Evolutionary conservation across 306 rosid species (phyloP), one percentile per base, ranked within the genome.

Genomic region (Trifolium subterraneum): DNA sequence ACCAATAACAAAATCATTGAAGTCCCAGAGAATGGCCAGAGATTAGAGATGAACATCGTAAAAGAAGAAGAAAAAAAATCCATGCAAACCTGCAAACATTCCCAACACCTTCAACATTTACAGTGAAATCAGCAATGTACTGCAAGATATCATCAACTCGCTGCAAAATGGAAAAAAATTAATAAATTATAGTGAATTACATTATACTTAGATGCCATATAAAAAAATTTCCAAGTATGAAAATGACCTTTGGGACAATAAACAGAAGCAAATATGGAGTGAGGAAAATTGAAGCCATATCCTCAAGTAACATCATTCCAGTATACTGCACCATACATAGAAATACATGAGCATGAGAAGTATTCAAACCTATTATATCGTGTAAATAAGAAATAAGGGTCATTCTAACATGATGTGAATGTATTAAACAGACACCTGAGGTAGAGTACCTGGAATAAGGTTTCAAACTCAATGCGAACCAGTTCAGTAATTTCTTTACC

Each of bases 251-350:
- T 8, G 99, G 99, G 71, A 92, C 93, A 39, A 94, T 76, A 72
- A 83, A 87, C 76, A 94, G 25, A 64, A 94, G 99, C 50, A 94
- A 81, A 79, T 88, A 92, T 56, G 99, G 99, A 80, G 99, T 92
- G 74, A 92, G 92, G 75, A 94, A 92, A 85, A 94, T 94, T 36
- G 99, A 94, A 69, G 94, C 85, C 96, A 94, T 92, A 87, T 94
- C 99, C 88, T 94, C 99, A 64, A 94, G 93, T 77, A 94, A 80
- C 99, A 94, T 92, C 92, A 92, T 92, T 73, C 93, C 97, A 71
- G 95, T 81, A 71, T 94, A 92, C 97, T 94, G 93, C 82, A 78
- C 48, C 71, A 64, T n/a, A 31, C 33, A 70, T 55, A 78, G 60
- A 19, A 52, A 65, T 10, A 51, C 5, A 38, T n/a, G 29, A 82